Percentiles rank a stretch among this genome's conserved stretches.
Conservation (phyloP, 139 green algal genomes). For the Tetradesmus lagerheimii region DNA sequence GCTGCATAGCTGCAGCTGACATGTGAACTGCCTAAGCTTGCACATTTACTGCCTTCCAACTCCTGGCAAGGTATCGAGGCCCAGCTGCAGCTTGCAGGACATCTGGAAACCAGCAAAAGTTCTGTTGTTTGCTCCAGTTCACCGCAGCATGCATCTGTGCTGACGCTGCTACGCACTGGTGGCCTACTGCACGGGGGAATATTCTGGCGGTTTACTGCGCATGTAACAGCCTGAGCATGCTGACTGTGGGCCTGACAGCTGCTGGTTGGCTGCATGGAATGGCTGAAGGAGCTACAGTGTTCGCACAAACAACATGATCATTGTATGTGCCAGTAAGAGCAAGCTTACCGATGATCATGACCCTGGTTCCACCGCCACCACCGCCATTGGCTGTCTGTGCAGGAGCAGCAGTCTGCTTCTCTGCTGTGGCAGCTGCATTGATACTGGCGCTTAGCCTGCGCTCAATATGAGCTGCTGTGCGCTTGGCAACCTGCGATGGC, state of each 20-base stretch:
- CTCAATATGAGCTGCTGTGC: conserved; percentile 22
- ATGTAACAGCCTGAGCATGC: not conserved
- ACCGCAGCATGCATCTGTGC: no score
- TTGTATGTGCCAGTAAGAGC: no score
- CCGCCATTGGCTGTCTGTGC: conserved; percentile 45
- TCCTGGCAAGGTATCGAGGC: no score
- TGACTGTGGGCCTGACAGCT: not conserved
- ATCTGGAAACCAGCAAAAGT: no score
- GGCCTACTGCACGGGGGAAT: not conserved
- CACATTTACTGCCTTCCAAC: no score
- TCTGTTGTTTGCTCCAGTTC: no score
- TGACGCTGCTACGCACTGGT: not conserved
- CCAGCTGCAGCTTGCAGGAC: no score
- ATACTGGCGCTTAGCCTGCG: conserved; percentile 32
- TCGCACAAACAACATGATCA: not conserved
- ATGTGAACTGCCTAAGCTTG: no score
- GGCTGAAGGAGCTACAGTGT: not conserved
- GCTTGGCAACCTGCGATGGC: conserved; percentile 10
- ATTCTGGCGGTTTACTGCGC: not conserved
- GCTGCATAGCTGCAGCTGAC: no score
- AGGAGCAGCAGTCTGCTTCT: conserved; percentile 39
- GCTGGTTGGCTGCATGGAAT: not conserved
- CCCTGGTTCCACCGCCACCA: conserved; percentile 63
- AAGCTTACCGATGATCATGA: conserved; percentile 86
- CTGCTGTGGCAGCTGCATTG: conserved; percentile 13